phyloP scores from a whole-genome alignment of 2,329 filamentous ascomycete species.

The Trichoderma atrobrunneum region DNA sequence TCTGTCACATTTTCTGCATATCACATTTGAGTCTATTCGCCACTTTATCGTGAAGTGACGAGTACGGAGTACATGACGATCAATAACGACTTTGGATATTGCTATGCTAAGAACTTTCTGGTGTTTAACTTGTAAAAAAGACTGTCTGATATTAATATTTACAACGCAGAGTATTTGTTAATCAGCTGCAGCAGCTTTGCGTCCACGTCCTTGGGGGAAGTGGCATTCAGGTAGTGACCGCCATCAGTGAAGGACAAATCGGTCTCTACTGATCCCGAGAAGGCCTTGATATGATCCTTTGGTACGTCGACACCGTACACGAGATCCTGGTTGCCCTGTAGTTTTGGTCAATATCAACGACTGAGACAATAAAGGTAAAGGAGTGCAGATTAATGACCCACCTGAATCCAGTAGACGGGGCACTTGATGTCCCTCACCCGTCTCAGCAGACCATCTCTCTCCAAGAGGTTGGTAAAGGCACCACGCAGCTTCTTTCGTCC shows the following conservation, averaged over 20 bases:
- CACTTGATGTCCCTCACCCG: constrained; percentile 47
- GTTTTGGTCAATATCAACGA: background rate
- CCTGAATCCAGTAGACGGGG: constrained; percentile 53
- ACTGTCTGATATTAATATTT: background rate
- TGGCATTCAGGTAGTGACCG: constrained; percentile 49
- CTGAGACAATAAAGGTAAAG: background rate
- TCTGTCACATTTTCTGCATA: background rate
- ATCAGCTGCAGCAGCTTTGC: constrained; percentile 45
- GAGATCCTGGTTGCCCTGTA: constrained; percentile 45
- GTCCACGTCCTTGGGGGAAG: constrained; percentile 45
- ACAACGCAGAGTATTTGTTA: constrained; percentile 30
- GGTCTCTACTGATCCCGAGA: constrained; percentile 44
- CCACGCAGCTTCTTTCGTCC: constrained; percentile 48
- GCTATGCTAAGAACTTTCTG: background rate
- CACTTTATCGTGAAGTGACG: background rate
- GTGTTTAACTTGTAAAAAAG: background rate
- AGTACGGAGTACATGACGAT: background rate
- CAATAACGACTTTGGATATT: background rate
- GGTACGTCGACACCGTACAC: constrained; percentile 42
- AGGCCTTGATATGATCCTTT: constrained; percentile 49
- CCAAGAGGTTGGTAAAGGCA: constrained; percentile 43
- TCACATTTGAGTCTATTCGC: background rate
- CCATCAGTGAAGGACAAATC: constrained; percentile 45
- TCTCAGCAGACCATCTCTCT: constrained; percentile 47
- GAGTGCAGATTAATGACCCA: constrained; percentile 24